A percentile compares a stretch with the other conserved stretches of the same genome.
Evolutionary conservation across 306 rosid genomes (phyloP).

Genomic region (Cicer arietinum): DNA sequence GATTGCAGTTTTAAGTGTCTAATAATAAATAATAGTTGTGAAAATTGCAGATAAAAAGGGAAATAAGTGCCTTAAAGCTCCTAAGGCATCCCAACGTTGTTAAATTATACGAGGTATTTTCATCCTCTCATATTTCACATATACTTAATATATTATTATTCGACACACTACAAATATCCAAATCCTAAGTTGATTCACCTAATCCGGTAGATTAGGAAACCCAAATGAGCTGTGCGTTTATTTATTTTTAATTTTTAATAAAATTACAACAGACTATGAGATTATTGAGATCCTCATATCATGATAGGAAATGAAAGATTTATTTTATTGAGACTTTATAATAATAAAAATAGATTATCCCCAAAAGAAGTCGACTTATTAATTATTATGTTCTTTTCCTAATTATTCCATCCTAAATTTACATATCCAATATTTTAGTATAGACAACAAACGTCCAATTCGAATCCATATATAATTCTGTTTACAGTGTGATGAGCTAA

Average conservation of each 20-base stretch:
- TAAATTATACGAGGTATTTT: conserved; percentile 75
- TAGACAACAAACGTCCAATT: too few species aligned
- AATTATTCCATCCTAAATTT: too few species aligned
- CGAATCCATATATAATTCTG: too few species aligned
- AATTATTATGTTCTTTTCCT: too few species aligned
- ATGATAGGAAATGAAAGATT: neutral
- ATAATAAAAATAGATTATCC: too few species aligned
- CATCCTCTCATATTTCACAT: neutral
- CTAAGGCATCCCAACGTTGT: conserved; percentile 88
- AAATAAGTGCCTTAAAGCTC: conserved; percentile 80
- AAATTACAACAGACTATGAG: neutral
- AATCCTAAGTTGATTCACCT: neutral
- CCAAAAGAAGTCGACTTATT: too few species aligned
- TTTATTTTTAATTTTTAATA: neutral
- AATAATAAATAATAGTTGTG: neutral
- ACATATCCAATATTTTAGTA: too few species aligned
- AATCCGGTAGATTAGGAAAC: neutral
- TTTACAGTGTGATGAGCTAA: neutral
- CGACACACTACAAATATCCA: too few species aligned
- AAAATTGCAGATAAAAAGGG: conserved; percentile 87
- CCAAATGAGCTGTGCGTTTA: neutral
- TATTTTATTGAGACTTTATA: neutral
- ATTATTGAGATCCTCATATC: neutral
- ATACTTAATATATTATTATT: neutral
- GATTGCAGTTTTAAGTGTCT: neutral